These are phyloP conservation scores for Rhodotorula sp. DNA, from an alignment of 1,284 basidiomycete genomes.

Conservation along the genomic window DNA sequence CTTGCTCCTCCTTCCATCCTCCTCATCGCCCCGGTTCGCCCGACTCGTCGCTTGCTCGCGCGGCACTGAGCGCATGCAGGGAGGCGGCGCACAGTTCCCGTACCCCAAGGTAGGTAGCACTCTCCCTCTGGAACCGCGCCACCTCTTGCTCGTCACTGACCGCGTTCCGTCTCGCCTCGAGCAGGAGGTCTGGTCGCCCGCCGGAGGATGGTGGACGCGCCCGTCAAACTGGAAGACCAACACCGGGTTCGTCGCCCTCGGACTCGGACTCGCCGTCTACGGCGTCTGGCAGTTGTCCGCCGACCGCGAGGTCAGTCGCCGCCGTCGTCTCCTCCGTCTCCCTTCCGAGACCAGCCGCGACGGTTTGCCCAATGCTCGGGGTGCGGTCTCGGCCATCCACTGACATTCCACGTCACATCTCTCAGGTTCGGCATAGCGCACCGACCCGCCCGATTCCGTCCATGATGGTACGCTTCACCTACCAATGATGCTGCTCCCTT, in stretches of 20 bases:
- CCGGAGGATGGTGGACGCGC: conserved; percentile 59
- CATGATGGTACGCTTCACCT: conserved; percentile 45
- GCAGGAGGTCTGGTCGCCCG: conserved; percentile 57
- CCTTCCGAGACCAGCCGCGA: not conserved
- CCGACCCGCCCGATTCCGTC: conserved; percentile 55
- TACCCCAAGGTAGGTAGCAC: conserved; percentile 52
- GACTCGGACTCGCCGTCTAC: conserved; percentile 53
- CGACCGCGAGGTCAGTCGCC: conserved; percentile 54
- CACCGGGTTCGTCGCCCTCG: conserved; percentile 53
- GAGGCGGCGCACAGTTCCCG: conserved; percentile 54
- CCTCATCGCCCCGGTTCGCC: not conserved
- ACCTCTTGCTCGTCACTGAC: not conserved
- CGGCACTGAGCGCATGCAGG: conserved; percentile 19
- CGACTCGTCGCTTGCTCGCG: not conserved
- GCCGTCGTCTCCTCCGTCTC: not conserved
- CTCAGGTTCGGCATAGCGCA: conserved; percentile 50
- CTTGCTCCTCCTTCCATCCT: not conserved
- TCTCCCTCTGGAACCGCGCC: not conserved
- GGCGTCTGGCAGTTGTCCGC: conserved; percentile 56
- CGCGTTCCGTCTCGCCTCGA: not conserved
- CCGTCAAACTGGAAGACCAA: conserved; percentile 57
- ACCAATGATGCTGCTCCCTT: not conserved
- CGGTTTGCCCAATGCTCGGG: no score
- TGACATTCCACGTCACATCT: not conserved
- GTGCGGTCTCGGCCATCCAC: no score